Percentiles rank a stretch among this genome's conserved stretches.
Evolutionary conservation across 805 yeast genomes (phyloP).

Genomic region (Scheffersomyces amazonensis): DNA sequence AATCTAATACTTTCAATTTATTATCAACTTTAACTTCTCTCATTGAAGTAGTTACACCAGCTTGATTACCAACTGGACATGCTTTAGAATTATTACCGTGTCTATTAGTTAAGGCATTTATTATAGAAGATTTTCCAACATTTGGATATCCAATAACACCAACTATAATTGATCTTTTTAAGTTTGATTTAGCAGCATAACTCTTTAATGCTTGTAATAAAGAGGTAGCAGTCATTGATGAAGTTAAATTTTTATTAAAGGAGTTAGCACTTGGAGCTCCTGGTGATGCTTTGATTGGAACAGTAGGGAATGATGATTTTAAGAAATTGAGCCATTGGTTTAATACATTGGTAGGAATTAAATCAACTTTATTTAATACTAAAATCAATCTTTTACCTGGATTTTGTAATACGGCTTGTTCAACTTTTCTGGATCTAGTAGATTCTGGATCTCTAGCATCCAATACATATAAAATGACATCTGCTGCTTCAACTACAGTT

Average conservation of each 20-base stretch:
- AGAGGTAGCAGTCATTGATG: conserved; percentile 66
- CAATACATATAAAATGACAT: conserved; percentile 86
- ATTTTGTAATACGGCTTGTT: conserved; percentile 78
- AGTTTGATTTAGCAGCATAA: conserved; percentile 77
- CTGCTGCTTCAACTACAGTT: conserved; percentile 88
- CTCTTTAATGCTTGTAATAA: conserved; percentile 80
- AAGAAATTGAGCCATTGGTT: conserved; percentile 81
- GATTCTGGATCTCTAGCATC: conserved; percentile 98
- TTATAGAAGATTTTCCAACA: conserved; percentile 94
- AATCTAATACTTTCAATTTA: conserved; percentile 83
- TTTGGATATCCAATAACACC: conserved; percentile 98
- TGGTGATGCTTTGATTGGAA: conserved; percentile 80
- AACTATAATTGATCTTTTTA: conserved; percentile 85
- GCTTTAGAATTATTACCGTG: conserved; percentile 72
- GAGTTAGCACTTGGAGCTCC: conserved; percentile 67
- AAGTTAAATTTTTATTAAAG: conserved; percentile 72
- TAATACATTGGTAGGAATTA: conserved; percentile 81
- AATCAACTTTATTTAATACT: conserved; percentile 87
- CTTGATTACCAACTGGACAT: conserved; percentile 96
- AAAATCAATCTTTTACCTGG: conserved; percentile 83
- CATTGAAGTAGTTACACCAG: conserved; percentile 92
- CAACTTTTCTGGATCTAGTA: conserved; percentile 88
- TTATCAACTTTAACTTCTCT: conserved; percentile 91
- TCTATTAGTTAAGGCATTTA: conserved; percentile 81
- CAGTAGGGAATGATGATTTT: conserved; percentile 82